These are phyloP conservation scores for Pseudogymnoascus sp. DNA, from an alignment of 2,329 filamentous ascomycete species.

Conservation along the genomic window DNA sequence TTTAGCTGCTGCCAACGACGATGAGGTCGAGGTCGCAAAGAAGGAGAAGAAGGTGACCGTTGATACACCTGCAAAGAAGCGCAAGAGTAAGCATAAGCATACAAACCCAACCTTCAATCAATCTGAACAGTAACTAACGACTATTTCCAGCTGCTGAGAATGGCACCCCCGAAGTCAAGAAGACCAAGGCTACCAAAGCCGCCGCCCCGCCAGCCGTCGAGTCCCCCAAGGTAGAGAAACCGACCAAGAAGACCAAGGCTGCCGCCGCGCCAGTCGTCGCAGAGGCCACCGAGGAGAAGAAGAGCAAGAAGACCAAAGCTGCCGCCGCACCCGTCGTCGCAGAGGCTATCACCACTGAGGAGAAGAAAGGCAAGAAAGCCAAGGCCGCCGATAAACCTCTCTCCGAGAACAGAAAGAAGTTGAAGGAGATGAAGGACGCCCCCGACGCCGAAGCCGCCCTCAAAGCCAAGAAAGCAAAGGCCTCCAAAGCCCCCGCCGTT, in stretches of 20 bases:
- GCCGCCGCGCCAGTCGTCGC: slow-evolving; percentile 18
- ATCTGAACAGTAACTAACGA: not conserved
- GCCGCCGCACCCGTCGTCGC: slow-evolving; percentile 18
- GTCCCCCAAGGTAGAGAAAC: slow-evolving; percentile 30
- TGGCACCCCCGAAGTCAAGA: slow-evolving; percentile 29
- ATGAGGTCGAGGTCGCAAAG: slow-evolving; percentile 31
- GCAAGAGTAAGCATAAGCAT: slow-evolving; percentile 27
- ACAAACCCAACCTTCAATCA: not conserved
- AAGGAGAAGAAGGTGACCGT: slow-evolving; percentile 35
- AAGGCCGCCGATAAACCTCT: slow-evolving; percentile 12
- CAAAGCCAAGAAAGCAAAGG: slow-evolving; percentile 22
- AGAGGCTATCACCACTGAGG: slow-evolving; percentile 15
- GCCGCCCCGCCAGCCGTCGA: slow-evolving; percentile 14
- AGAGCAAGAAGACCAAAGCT: slow-evolving; percentile 17
- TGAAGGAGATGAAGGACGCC: slow-evolving; percentile 16
- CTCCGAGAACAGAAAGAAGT: slow-evolving; percentile 17
- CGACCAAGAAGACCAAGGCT: slow-evolving; percentile 31
- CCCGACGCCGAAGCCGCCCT: slow-evolving; percentile 17
- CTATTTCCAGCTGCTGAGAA: slow-evolving; percentile 27
- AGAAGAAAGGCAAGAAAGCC: no score
- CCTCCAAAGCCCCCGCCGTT: slow-evolving; percentile 18
- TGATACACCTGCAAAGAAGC: slow-evolving; percentile 28
- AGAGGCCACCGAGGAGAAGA: slow-evolving; percentile 23
- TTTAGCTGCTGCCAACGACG: slow-evolving; percentile 33
- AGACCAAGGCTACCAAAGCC: slow-evolving; percentile 28